These are phyloP conservation scores for Tetracladium setigerum DNA, from an alignment of 495 filamentous ascomycete species.

Conservation along the genomic window DNA sequence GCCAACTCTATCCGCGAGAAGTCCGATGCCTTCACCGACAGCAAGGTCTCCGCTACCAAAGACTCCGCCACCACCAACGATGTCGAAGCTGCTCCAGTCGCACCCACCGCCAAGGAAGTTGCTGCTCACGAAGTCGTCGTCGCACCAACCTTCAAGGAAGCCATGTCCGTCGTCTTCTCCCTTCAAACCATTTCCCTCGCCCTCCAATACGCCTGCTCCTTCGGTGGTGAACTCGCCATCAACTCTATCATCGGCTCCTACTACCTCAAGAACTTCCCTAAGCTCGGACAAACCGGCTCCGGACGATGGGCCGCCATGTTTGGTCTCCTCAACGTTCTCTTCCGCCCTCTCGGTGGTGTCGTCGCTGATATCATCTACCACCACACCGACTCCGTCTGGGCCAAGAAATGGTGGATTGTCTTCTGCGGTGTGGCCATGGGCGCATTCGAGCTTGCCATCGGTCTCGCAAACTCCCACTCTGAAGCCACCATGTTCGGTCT, in stretches of 20 bases:
- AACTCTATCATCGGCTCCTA: slow-evolving; percentile 76
- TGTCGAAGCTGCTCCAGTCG: slow-evolving; percentile 21
- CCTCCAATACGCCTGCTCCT: slow-evolving; percentile 75
- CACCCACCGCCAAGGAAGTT: slow-evolving; percentile 33
- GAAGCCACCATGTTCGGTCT: slow-evolving; percentile 69
- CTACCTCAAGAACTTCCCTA: slow-evolving; percentile 70
- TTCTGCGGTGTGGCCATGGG: slow-evolving; percentile 57
- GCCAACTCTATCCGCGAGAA: slow-evolving; percentile 26
- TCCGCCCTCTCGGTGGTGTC: slow-evolving; percentile 67
- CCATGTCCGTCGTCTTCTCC: slow-evolving; percentile 49
- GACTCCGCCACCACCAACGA: slow-evolving; percentile 28
- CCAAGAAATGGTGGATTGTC: slow-evolving; percentile 68
- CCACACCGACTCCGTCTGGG: slow-evolving; percentile 49
- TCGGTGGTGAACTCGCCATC: slow-evolving; percentile 79
- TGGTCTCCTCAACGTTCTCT: slow-evolving; percentile 75
- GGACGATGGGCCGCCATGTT: slow-evolving; percentile 86
- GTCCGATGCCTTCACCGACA: slow-evolving; percentile 22
- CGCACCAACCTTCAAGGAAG: slow-evolving; percentile 56
- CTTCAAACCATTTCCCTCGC: slow-evolving; percentile 61
- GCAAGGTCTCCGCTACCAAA: slow-evolving; percentile 29
- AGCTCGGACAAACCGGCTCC: slow-evolving; percentile 62
- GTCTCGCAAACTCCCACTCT: slow-evolving; percentile 50
- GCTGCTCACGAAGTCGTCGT: slow-evolving; percentile 56
- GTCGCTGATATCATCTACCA: slow-evolving; percentile 67
- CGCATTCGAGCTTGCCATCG: slow-evolving; percentile 62